A percentile compares a stretch with the other conserved stretches of the same genome.
phyloP scores from a whole-genome alignment of 176 grass and related monocot genomes.

The Oryza rufipogon region DNA sequence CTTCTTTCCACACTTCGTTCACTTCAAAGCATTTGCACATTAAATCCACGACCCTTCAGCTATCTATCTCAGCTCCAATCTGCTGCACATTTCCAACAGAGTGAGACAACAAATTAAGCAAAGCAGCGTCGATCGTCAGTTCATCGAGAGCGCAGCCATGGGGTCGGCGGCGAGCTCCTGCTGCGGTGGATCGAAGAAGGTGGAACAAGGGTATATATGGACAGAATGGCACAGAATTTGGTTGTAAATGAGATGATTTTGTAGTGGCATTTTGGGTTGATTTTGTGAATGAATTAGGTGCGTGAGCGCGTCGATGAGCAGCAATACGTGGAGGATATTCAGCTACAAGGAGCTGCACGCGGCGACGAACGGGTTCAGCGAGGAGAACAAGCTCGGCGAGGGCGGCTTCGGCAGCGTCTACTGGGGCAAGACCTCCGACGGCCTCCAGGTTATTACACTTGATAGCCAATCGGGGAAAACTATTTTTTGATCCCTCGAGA shows the following conservation, averaged over 20 bases:
- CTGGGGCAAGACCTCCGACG: constrained; percentile 67
- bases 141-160: constrained; percentile 29
- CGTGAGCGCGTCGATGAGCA: constrained; percentile 31
- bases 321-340: constrained; percentile 63
- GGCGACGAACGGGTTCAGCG: constrained; percentile 69
- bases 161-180: constrained; percentile 55
- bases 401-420: constrained; percentile 81
- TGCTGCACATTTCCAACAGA: not conserved
- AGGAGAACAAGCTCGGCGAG: constrained; percentile 74
- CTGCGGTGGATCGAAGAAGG: constrained; percentile 52
- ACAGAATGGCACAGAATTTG: too few species aligned
- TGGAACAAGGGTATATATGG: constrained; percentile 43
- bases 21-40: not conserved
- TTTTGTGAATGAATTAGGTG: not conserved
- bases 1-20: constrained; percentile 2
- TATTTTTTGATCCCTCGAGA: too few species aligned
- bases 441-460: constrained; percentile 39
- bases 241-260: too few species aligned
- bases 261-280: not conserved
- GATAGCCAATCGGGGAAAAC: too few species aligned
- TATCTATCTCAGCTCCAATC: not conserved
- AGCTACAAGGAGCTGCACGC: constrained; percentile 69
- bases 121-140: not conserved
- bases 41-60: too few species aligned
- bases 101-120: not conserved